These are phyloP conservation scores for Fomes fomentarius DNA, from an alignment of 1,284 basidiomycete species.

Conservation along the genomic window DNA sequence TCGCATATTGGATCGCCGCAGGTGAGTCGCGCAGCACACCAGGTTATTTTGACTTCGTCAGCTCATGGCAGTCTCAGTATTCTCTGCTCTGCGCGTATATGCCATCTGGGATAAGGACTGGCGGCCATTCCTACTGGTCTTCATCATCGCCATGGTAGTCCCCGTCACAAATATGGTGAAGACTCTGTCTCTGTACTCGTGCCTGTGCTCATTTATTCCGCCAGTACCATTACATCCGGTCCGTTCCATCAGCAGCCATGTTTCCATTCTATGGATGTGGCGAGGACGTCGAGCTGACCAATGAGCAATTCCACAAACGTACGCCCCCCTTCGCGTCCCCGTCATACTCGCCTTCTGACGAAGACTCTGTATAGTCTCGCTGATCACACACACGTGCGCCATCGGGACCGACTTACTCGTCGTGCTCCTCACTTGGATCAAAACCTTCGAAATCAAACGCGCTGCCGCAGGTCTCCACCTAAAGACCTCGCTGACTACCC, in stretches of 20 bases:
- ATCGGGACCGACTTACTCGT: conserved; percentile 19
- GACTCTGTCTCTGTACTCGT: too few relatives aligned
- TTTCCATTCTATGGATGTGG: conserved; percentile 17
- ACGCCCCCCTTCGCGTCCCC: too few relatives aligned
- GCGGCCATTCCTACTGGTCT: conserved; percentile 9
- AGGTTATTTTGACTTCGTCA: neutral
- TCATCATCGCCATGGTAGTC: conserved; percentile 14
- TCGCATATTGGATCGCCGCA: conserved; percentile 18
- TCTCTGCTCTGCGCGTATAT: conserved; percentile 26
- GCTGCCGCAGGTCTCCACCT: neutral
- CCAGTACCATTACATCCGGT: conserved; percentile 16
- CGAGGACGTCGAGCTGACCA: neutral
- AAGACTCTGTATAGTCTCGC: conserved; percentile 1
- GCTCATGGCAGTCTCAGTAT: conserved; percentile 6
- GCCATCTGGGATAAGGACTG: conserved; percentile 23
- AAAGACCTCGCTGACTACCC: conserved; percentile 6
- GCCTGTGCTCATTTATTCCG: too few relatives aligned
- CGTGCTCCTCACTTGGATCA: conserved; percentile 17
- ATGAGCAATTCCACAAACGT: conserved; percentile 9
- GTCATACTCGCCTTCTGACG: too few relatives aligned
- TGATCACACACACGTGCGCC: conserved; percentile 12
- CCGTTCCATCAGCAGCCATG: conserved; percentile 5
- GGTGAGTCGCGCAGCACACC: conserved; percentile 9
- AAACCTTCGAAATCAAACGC: conserved; percentile 18
- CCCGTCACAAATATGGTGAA: conserved; percentile 22